These are phyloP conservation scores for Cercospora nicotianae DNA, from an alignment of 2,329 filamentous ascomycete genomes.

Conservation along the genomic window DNA sequence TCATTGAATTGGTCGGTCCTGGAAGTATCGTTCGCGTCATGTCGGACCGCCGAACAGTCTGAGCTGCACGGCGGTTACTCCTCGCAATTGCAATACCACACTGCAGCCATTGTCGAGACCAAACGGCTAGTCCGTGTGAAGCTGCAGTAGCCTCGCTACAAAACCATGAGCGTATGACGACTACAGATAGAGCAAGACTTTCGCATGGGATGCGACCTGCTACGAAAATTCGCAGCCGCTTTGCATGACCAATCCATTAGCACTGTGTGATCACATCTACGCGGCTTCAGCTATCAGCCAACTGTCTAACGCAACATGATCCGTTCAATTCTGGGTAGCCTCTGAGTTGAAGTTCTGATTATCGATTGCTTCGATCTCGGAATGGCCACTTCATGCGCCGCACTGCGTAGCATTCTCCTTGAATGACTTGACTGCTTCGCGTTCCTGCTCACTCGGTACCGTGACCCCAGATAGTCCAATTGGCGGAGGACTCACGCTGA, in stretches of 20 bases:
- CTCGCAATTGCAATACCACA: not conserved
- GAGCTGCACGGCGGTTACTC: constrained; percentile 33
- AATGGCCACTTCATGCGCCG: not conserved
- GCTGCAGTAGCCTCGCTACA: not conserved
- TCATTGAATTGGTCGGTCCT: constrained; percentile 87
- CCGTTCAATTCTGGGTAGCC: not conserved
- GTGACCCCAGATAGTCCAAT: not conserved
- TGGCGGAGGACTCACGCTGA: not conserved
- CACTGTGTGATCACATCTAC: not conserved
- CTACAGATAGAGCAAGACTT: not conserved
- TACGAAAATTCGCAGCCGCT: not conserved
- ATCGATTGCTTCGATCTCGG: not conserved
- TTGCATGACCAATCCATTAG: not conserved
- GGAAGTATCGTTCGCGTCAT: constrained; percentile 90
- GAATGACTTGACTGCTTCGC: not conserved
- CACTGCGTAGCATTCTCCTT: not conserved
- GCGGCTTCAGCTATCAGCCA: not conserved
- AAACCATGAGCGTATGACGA: not conserved
- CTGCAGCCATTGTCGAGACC: not conserved
- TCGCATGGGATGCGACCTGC: not conserved
- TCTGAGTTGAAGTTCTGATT: not conserved
- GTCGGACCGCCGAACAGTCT: constrained; percentile 93
- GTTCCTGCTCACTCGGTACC: not conserved
- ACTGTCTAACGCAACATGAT: not conserved
- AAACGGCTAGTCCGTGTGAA: not conserved